Conservation (phyloP, 441 rosid genomes). For the Viola pubescens region DNA sequence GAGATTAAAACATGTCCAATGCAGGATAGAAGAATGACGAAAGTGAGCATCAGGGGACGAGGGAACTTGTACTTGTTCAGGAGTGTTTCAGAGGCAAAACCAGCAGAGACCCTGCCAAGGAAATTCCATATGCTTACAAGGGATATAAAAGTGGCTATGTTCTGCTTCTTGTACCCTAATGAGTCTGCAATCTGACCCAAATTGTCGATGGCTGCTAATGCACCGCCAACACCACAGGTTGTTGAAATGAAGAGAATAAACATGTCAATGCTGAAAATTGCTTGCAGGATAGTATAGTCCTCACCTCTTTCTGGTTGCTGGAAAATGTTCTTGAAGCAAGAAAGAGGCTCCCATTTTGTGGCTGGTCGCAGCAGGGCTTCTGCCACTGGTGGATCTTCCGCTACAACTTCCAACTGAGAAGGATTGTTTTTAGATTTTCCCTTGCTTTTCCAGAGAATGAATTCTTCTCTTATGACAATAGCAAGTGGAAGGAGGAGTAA, state of each 20-base stretch:
- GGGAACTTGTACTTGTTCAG: conserved; percentile 24
- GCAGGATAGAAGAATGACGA: conserved; percentile 17
- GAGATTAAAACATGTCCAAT: conserved; percentile 20
- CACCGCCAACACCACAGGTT: conserved; percentile 29
- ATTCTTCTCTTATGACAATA: conserved; percentile 11
- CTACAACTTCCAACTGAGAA: neutral
- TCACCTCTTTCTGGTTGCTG: conserved; percentile 22
- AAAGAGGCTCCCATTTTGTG: conserved; percentile 1
- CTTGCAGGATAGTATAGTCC: conserved; percentile 22
- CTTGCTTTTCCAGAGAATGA: conserved; percentile 1
- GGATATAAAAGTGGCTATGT: conserved; percentile 20
- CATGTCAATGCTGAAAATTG: conserved; percentile 27
- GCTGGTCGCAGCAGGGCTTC: neutral
- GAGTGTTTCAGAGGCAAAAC: conserved; percentile 28
- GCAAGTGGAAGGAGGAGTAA: conserved; percentile 10
- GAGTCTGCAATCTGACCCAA: conserved; percentile 24
- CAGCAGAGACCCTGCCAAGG: conserved; percentile 22
- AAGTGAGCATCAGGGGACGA: conserved; percentile 22
- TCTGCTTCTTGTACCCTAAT: conserved; percentile 17
- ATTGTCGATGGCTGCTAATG: conserved; percentile 28
- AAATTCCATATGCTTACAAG: conserved; percentile 30
- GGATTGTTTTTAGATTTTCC: neutral
- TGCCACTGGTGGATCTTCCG: conserved; percentile 1
- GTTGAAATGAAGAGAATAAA: conserved; percentile 22
- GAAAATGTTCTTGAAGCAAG: conserved; percentile 12